phyloP scores from a whole-genome alignment of 129 eudicot species.

The Flaveria linearis region DNA sequence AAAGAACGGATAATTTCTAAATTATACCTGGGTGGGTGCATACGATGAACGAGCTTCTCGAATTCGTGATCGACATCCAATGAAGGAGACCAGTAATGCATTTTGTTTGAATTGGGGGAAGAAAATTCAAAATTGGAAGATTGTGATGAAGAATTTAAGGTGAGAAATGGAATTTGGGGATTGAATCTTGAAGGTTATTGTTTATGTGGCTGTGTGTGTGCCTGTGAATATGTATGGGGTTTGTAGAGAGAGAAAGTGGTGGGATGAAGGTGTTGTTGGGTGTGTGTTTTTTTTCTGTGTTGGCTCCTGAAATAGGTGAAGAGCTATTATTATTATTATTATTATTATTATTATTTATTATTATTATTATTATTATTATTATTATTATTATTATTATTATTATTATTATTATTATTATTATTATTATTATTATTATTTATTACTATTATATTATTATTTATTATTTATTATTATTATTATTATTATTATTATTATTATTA shows the following conservation, averaged over 20 bases:
- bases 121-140: background rate
- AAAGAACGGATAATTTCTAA: background rate
- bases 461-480: no score
- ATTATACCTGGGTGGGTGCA: constrained; percentile 80
- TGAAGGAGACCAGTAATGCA: constrained; percentile 68
- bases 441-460: no score
- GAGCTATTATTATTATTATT: constrained; percentile 11
- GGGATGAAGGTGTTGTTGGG: constrained; percentile 17
- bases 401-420: no score
- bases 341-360: no score
- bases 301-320: constrained; percentile 45
- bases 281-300: constrained; percentile 6
- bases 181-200: background rate
- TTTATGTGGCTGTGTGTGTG: constrained; percentile 9
- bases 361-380: no score
- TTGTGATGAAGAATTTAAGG: background rate
- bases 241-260: constrained; percentile 17
- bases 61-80: constrained; percentile 69
- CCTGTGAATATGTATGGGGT: constrained; percentile 15
- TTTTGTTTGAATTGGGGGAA: background rate
- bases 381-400: no score
- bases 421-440: no score
- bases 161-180: background rate
- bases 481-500: no score
- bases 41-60: constrained; percentile 74